Conservation (phyloP, 345 rosid genomes). For the Noccaea caerulescens region DNA sequence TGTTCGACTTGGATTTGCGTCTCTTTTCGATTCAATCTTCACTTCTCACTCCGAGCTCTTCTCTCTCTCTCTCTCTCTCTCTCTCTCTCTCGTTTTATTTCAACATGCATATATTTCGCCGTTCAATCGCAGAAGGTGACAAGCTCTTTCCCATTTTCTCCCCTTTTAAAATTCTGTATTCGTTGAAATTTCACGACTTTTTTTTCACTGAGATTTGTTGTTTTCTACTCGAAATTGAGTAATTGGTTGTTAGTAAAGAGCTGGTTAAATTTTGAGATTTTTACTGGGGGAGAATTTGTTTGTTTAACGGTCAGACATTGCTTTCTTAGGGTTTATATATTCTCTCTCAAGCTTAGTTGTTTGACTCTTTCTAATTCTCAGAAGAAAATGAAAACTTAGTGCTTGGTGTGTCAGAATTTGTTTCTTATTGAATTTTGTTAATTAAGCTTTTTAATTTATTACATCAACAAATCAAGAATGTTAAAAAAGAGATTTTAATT, state of each 20-base stretch:
- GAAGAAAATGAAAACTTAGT: slow-evolving; percentile 24
- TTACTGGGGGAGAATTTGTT: neutral
- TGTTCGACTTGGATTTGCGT: neutral
- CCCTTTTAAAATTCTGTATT: neutral
- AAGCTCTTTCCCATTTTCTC: neutral
- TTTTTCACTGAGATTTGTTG: neutral
- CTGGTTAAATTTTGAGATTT: neutral
- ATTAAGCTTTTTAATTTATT: neutral
- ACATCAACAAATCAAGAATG: slow-evolving; percentile 34
- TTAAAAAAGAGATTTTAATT: neutral
- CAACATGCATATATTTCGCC: slow-evolving; percentile 18
- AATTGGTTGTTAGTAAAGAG: neutral
- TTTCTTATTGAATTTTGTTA: neutral
- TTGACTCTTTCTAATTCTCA: slow-evolving; percentile 33
- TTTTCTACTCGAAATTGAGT: neutral
- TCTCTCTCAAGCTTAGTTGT: slow-evolving; percentile 1
- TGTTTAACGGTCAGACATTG: neutral
- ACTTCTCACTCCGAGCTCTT: neutral
- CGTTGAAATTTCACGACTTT: neutral
- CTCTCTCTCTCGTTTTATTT: neutral
- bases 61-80: neutral
- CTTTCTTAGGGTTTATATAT: slow-evolving; percentile 6
- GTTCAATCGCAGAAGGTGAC: slow-evolving; percentile 28
- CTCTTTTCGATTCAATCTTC: neutral
- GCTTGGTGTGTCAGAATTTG: slow-evolving; percentile 38